Conservation (phyloP, 768 basidiomycete species). For the Neoboletus brunneissimus region DNA sequence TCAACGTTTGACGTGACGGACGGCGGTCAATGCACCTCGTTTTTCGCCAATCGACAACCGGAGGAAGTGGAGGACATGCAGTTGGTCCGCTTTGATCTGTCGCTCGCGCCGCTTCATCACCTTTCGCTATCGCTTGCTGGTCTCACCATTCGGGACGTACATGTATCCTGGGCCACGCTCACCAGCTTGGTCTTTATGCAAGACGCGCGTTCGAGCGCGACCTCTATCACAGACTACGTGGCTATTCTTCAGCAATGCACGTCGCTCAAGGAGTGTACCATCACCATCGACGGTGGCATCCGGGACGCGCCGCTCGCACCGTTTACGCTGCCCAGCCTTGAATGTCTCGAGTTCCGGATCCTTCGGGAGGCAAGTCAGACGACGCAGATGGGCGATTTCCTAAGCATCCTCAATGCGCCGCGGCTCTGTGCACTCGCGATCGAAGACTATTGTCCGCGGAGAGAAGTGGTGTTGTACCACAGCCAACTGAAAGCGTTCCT, state of each 20-base stretch:
- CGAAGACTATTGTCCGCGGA: constrained; percentile 17
- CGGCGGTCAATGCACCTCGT: constrained; percentile 12
- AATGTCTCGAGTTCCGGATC: constrained; percentile 15
- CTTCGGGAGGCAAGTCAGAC: constrained; percentile 17
- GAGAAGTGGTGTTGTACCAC: constrained; percentile 14
- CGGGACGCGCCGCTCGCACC: constrained; percentile 8
- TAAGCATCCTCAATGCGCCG: constrained; percentile 15
- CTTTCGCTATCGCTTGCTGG: constrained; percentile 22
- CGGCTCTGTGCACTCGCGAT: constrained; percentile 15
- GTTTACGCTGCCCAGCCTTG: constrained; percentile 18
- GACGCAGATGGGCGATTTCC: constrained; percentile 18
- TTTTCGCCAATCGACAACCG: not conserved
- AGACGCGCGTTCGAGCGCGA: constrained; percentile 18
- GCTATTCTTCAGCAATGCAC: constrained; percentile 19
- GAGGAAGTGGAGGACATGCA: constrained; percentile 1
- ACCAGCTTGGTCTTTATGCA: constrained; percentile 26
- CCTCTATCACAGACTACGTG: constrained; percentile 21
- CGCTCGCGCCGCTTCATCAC: constrained; percentile 10
- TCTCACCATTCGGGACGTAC: constrained; percentile 16
- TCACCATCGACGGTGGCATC: constrained; percentile 12
- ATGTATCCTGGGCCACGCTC: constrained; percentile 16
- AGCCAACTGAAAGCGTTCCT: constrained; percentile 17
- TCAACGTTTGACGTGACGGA: constrained; percentile 21
- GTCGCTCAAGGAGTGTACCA: constrained; percentile 21
- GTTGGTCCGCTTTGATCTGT: constrained; percentile 14